phyloP scores from a whole-genome alignment of 257 asterid genomes.

The Primulina eburnea region DNA sequence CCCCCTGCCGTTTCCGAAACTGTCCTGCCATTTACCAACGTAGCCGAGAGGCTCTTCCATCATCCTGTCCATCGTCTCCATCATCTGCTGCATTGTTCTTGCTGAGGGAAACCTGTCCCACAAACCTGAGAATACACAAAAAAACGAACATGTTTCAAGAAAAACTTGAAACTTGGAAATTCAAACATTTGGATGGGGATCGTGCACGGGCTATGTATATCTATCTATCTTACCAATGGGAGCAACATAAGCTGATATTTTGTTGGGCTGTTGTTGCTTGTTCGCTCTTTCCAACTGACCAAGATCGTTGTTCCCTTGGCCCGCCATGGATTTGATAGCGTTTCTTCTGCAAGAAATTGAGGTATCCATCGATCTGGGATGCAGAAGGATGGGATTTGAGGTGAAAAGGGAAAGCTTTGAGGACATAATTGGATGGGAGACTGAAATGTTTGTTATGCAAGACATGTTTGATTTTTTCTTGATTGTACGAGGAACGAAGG shows the following conservation, averaged over 20 bases:
- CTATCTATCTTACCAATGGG: slow-evolving; percentile 44
- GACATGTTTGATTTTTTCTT: slow-evolving; percentile 33
- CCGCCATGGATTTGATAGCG: slow-evolving; percentile 32
- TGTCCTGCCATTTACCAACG: slow-evolving; percentile 32
- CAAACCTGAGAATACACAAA: slow-evolving; percentile 33
- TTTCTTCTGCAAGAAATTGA: slow-evolving; percentile 16
- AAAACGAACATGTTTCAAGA: too few species aligned
- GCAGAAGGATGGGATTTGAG: neutral
- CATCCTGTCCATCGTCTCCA: slow-evolving; percentile 74
- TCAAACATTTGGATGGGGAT: too few species aligned
- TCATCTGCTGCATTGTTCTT: slow-evolving; percentile 74
- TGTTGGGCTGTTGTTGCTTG: slow-evolving; percentile 41
- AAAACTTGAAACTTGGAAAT: too few species aligned
- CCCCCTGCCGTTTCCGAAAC: slow-evolving; percentile 44
- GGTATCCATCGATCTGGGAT: slow-evolving; percentile 4
- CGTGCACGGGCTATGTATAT: too few species aligned
- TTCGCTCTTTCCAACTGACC: slow-evolving; percentile 49
- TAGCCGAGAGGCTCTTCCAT: slow-evolving; percentile 58
- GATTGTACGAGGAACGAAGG: neutral
- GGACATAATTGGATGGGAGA: slow-evolving; percentile 23
- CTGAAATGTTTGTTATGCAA: slow-evolving; percentile 35
- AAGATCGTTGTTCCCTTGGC: slow-evolving; percentile 39
- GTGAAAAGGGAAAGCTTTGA: slow-evolving; percentile 18
- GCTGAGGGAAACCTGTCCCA: slow-evolving; percentile 79
- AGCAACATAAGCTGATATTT: slow-evolving; percentile 38